These are phyloP conservation scores for Daldinia loculata DNA, from an alignment of 495 filamentous ascomycete species.

Conservation along the genomic window DNA sequence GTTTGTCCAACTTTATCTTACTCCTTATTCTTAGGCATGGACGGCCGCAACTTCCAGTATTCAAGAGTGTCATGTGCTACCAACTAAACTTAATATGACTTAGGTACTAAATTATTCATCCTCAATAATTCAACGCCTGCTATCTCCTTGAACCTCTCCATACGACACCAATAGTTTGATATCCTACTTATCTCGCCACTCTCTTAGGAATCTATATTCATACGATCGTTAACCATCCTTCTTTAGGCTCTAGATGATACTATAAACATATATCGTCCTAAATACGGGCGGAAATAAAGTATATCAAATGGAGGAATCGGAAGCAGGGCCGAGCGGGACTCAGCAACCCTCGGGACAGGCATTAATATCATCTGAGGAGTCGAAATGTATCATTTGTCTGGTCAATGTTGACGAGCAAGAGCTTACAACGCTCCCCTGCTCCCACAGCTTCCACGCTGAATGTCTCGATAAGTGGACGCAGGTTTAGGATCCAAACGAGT, in stretches of 20 bases:
- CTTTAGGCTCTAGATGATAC: background rate
- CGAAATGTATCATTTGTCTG: slow-evolving; percentile 7
- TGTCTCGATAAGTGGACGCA: slow-evolving; percentile 21
- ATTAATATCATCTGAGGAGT: background rate
- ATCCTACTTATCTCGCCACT: background rate
- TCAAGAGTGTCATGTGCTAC: too few species aligned
- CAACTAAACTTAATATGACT: background rate
- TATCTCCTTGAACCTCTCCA: too few species aligned
- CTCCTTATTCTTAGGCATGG: background rate
- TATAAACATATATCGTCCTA: background rate
- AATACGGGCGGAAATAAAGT: background rate
- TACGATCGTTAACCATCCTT: background rate
- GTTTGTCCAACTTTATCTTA: background rate
- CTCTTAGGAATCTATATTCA: background rate
- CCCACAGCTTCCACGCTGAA: slow-evolving; percentile 3
- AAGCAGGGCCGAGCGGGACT: background rate
- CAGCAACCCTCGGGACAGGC: background rate
- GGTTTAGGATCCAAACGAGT: background rate
- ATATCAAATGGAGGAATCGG: background rate
- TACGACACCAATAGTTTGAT: background rate
- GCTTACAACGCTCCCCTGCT: slow-evolving; percentile 21
- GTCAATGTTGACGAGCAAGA: background rate
- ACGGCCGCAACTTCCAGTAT: background rate
- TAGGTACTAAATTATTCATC: background rate
- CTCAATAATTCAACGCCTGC: background rate